These are phyloP conservation scores for Emericellopsis atlantica DNA, from an alignment of 2,329 filamentous ascomycete genomes.

Conservation along the genomic window DNA sequence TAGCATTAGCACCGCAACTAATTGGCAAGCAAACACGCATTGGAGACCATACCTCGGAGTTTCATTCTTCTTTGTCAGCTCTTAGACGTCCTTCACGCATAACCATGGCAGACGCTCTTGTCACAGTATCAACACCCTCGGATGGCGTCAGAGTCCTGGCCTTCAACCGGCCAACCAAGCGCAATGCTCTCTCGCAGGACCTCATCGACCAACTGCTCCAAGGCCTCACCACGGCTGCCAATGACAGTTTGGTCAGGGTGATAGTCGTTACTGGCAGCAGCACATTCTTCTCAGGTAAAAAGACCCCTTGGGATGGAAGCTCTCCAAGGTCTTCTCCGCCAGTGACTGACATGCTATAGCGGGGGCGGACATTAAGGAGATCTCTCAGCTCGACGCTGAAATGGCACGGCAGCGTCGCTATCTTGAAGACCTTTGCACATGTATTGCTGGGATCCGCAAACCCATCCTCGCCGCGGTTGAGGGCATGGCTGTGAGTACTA, in stretches of 20 bases:
- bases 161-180: conserved; percentile 40
- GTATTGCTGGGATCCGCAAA: conserved; percentile 22
- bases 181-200: conserved; percentile 42
- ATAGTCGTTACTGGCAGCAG: conserved; percentile 23
- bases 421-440: conserved; percentile 26
- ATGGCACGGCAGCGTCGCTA: conserved; percentile 18
- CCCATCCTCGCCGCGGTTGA: conserved; percentile 35
- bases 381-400: conserved; percentile 6
- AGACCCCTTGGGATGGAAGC: not conserved
- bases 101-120: conserved; percentile 3
- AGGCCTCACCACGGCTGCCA: conserved; percentile 10
- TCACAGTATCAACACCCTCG: conserved; percentile 11
- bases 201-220: conserved; percentile 32
- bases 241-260: conserved; percentile 14
- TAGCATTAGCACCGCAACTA: too few relatives aligned
- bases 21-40: too few relatives aligned
- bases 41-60: too few relatives aligned
- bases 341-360: conserved; percentile 1
- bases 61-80: not conserved
- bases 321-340: too few relatives aligned
- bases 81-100: not conserved
- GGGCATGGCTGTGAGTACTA: conserved; percentile 32
- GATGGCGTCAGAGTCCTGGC: conserved; percentile 31
- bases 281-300: conserved; percentile 16
- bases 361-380: conserved; percentile 8